Base-by-base conservation (phyloP, 768 basidiomycete species). In the Russula ochroleuca region DNA sequence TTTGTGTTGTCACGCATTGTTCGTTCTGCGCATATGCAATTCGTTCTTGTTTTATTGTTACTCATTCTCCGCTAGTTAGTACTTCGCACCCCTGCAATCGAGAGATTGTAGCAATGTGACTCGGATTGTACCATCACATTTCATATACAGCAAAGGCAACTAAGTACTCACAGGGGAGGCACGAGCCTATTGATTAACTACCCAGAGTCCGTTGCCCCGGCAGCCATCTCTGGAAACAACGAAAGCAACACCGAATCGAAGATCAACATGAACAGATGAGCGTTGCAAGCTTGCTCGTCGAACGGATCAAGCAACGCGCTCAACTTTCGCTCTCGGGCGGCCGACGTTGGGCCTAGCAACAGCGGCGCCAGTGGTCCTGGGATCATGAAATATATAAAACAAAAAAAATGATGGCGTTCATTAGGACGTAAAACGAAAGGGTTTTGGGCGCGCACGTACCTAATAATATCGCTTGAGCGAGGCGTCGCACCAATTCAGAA, bases 211-310 rank as follows among this genome's bases (percentile, higher is more conserved):
- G 64, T 45, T 3, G 64, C 64, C 1, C 64, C 73, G 21, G 71
- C 74, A n/a, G 77, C 80, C 69, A 96, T 75, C 74, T 94, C 93
- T 0, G 94, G 94, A 68, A 94, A 92, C 41, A 95, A 68, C 3
- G 79, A 79, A 41, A 86, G 71, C n/a, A 95, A 70, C 2, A 92
- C 53, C 10, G 85, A 76, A 68, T 97, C 94, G 17, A 96, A 72
- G 1, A 96, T 63, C 68, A 92, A 78, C 45, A 92, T 76, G 0
- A 85, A 75, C 1, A 97, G 78, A 67, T 94, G 94, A 2, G 82
- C 79, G 72, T 97, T 98, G 72, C 94, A 95, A 55, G 79, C 78
- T 37, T 78, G 71, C 55, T 81, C 82, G 54, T 79, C 78, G 23
- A 93, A 77, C 13, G 84, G 84, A 35, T 87, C 87, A 4, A 92